Evolutionary conservation across 257 asterid genomes (phyloP), one percentile per base, ranked within the genome.

Genomic region (Solanum tacnaense): DNA sequence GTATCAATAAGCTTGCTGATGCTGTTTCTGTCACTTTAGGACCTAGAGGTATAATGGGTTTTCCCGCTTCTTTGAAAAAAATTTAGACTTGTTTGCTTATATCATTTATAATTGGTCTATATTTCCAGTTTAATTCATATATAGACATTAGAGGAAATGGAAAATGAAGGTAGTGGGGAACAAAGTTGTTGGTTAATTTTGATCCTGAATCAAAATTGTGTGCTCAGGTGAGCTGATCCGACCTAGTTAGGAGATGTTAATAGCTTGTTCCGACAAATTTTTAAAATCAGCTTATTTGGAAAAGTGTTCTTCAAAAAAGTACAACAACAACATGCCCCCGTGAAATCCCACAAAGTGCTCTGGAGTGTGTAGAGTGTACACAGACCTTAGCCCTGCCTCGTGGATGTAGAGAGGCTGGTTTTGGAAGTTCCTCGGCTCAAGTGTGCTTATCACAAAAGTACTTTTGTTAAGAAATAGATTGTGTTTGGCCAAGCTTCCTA

Each of bases 21-120:
- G 98, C 95, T 89, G 99, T 97, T 93, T 94, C 99, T 70, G 95
- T 96, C 67, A 97, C 99, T 25, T 90, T 97, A 71, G 99, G 99
- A 85, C 99, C 99, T 86, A 96, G 89, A 94, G 99, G 99, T 90
- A 76, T 73, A 76, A 12, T 91, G 84, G 79, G 68, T 34, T 12
- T 34, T 23, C 21, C 2, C 18, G 4, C 31, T 29, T 31, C 60
- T 76, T 86, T 31, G 72, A 2, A 49, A 49, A 49, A 46, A 23
- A 56, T 0, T 0, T 86, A 39, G 13, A 15, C 44, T 8, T 16
- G 38, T 29, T 29, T 18, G 9, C 23, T 56, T 41, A 3, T 9
- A n/a, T 31, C 58, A 81, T 83, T 25, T 83, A 56, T 72, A 25
- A 20, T 67, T 56, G 7, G 9, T 39, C 38, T 18, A n/a, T 18